These are phyloP conservation scores for Aspergillus spinulosporus DNA, from an alignment of 2,329 filamentous ascomycete genomes.

Conservation along the genomic window DNA sequence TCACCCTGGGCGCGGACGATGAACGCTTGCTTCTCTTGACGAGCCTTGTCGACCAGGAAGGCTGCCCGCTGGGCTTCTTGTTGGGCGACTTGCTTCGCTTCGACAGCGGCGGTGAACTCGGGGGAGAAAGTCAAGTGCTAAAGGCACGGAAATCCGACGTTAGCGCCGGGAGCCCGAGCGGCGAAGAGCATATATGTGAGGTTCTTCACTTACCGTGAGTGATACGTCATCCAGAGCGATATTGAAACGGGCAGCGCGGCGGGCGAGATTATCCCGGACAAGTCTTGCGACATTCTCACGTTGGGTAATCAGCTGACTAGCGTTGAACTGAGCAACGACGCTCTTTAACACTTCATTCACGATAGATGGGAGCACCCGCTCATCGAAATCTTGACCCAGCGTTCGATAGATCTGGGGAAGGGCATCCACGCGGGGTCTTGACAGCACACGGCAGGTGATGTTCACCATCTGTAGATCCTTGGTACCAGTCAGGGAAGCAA, in stretches of 20 bases:
- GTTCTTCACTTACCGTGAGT: slow-evolving; percentile 67
- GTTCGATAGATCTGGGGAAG: slow-evolving; percentile 97
- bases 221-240: slow-evolving; percentile 97
- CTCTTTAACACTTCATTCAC: slow-evolving; percentile 99
- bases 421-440: slow-evolving; percentile 79
- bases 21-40: slow-evolving; percentile 99
- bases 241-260: slow-evolving; percentile 92
- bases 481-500: slow-evolving; percentile 94
- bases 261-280: slow-evolving; percentile 88
- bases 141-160: slow-evolving; percentile 1
- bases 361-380: slow-evolving; percentile 93
- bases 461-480: slow-evolving; percentile 99
- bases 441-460: slow-evolving; percentile 99
- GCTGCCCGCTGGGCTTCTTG: slow-evolving; percentile 97
- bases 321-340: slow-evolving; percentile 98
- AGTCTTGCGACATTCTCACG: slow-evolving; percentile 92
- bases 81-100: slow-evolving; percentile 69
- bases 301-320: slow-evolving; percentile 96
- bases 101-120: slow-evolving; percentile 68
- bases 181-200: neutral
- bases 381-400: slow-evolving; percentile 92
- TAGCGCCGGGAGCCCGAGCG: neutral
- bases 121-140: slow-evolving; percentile 69
- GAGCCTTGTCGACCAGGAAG: slow-evolving; percentile 97
- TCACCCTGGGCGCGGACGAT: slow-evolving; percentile 99